A percentile compares a stretch with the other conserved stretches of the same genome.
Evolutionary conservation across 306 rosid species (phyloP).

Genomic region (Lupinus albus): DNA sequence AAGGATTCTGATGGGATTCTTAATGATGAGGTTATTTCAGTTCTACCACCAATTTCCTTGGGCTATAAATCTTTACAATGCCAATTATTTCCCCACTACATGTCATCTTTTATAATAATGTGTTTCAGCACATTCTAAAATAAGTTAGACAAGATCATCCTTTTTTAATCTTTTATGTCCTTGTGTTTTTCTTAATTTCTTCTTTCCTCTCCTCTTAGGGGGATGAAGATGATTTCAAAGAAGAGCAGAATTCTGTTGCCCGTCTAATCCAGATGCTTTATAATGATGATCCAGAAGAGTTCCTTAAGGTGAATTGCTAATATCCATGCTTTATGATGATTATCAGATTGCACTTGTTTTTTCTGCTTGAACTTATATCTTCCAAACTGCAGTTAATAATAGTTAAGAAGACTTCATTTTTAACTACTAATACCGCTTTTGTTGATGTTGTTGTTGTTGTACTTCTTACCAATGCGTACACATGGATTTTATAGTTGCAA

Average conservation of each 20-base stretch:
- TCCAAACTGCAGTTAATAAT: slow-evolving; percentile 12
- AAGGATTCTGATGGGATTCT: slow-evolving; percentile 75
- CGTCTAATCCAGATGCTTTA: slow-evolving; percentile 91
- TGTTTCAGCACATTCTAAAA: slow-evolving; percentile 5
- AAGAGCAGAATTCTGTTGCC: slow-evolving; percentile 93
- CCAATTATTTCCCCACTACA: slow-evolving; percentile 16
- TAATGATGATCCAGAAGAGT: slow-evolving; percentile 88
- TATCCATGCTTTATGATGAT: slow-evolving; percentile 22
- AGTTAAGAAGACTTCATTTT: slow-evolving; percentile 17
- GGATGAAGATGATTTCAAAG: slow-evolving; percentile 97
- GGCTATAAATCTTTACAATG: slow-evolving; percentile 21
- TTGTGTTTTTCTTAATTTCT: background rate
- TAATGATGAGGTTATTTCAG: slow-evolving; percentile 71
- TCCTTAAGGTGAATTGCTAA: slow-evolving; percentile 64
- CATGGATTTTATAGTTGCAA: slow-evolving; percentile 12
- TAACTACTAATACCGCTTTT: slow-evolving; percentile 8
- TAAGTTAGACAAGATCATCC: background rate
- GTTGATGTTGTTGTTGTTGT: background rate
- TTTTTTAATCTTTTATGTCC: slow-evolving; percentile 19
- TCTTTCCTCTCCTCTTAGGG: slow-evolving; percentile 43
- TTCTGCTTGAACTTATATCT: slow-evolving; percentile 22
- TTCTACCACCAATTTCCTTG: slow-evolving; percentile 21
- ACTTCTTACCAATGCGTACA: background rate
- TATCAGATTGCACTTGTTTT: background rate
- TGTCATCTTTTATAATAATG: slow-evolving; percentile 19